Evolutionary conservation across 139 green algal species (phyloP).

Genomic region (Chlamydomonas eustigma): DNA sequence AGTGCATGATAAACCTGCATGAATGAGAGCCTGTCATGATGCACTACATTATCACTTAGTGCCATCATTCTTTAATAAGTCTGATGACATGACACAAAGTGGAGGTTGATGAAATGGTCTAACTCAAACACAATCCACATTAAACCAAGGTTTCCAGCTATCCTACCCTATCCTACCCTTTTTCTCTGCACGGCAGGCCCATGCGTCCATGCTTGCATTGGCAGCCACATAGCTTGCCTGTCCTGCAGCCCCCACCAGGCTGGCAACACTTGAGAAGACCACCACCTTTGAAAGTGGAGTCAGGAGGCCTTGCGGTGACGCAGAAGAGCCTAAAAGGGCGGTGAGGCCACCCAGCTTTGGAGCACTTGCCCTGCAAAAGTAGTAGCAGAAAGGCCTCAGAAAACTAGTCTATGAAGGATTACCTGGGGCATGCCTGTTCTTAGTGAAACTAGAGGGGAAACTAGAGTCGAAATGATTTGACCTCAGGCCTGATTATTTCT

Average conservation of each 20-base stretch:
- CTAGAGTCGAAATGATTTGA: too few relatives aligned
- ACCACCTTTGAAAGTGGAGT: constrained; percentile 34
- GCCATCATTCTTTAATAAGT: neutral
- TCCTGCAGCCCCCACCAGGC: constrained; percentile 72
- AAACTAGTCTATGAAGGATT: too few relatives aligned
- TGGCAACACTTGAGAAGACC: constrained; percentile 79
- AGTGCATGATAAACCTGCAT: neutral
- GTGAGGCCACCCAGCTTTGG: constrained; percentile 37
- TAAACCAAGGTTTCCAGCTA: too few relatives aligned
- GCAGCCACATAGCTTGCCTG: constrained; percentile 81
- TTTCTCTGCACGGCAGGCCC: neutral
- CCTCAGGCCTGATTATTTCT: too few relatives aligned
- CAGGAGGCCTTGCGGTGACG: neutral
- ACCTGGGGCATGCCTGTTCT: too few relatives aligned
- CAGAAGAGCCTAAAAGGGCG: neutral
- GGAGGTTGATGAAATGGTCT: too few relatives aligned
- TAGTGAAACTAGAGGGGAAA: too few relatives aligned
- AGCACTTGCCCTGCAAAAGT: constrained; percentile 19
- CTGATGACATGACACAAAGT: neutral
- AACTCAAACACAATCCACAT: too few relatives aligned
- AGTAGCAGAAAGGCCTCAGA: neutral
- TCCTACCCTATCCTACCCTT: neutral
- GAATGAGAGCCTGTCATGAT: too few relatives aligned
- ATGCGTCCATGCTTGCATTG: constrained; percentile 66
- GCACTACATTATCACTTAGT: too few relatives aligned